Evolutionary conservation across 305 asterid genomes (phyloP), one percentile per base, ranked within the genome.

Genomic region (Solanum hybrid): DNA sequence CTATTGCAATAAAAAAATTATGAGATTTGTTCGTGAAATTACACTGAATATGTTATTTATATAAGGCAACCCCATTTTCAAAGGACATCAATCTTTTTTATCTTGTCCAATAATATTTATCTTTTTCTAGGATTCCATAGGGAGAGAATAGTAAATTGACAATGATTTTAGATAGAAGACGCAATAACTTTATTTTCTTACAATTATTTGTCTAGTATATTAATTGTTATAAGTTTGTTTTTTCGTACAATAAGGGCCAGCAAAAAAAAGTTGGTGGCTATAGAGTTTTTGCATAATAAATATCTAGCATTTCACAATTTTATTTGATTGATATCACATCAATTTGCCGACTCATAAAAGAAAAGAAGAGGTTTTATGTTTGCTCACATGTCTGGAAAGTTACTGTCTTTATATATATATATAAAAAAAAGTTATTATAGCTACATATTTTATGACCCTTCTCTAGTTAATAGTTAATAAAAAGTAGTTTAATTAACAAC

Each of bases 261-360:
- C 74, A 9, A 46, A 84, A 84, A 8, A 84, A 9, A 9, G 18
- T 31, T 29, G 74, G 87, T 46, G 86, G 64, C 33, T 24, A 37
- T 37, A 13, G 12, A 80, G 86, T 2, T 9, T 80, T n/a, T 39
- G 31, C 87, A 76, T 16, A 33, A 83, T 42, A 46, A 83, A 84
- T 84, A 84, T 84, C 87, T 51, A 28, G 14, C 71, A 82, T 74
- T 82, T 42, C 71, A 82, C 16, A 83, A 83, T 83, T 46, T 83
- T 24, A 8, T 83, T 46, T 51, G 87, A 84, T 46, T 51, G 24
- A 51, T 51, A 84, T 29, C 75, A 51, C 87, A 46, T 51, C 74
- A 84, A 29, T 51, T 84, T 84, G 87, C 87, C 87, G 75, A 84
- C 75, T 29, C 87, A 84, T 84, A 84, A 84, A 84, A 84, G 74